These are phyloP conservation scores for Aurantiochytrium sp. DNA, from an alignment of 108 stramenopile species.

Conservation along the genomic window DNA sequence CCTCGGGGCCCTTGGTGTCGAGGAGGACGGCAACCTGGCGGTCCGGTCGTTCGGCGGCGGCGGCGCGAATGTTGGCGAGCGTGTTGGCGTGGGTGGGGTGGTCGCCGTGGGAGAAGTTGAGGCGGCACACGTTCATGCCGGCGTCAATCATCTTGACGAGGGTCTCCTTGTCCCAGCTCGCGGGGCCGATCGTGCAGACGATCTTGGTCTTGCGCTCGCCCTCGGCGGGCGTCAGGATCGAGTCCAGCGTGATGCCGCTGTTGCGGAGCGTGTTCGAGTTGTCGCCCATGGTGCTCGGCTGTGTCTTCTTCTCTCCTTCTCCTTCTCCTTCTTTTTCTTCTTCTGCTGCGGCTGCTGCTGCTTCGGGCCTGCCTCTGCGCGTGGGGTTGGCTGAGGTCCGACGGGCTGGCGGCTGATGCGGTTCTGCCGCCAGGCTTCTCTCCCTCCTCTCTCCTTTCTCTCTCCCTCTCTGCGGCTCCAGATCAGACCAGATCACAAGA, in stretches of 20 bases:
- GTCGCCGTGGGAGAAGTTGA: conserved; percentile 78
- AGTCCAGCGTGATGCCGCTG: conserved; percentile 2
- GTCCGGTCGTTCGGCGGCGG: conserved; percentile 17
- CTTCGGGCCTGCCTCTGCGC: too few species aligned
- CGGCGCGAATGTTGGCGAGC: conserved; percentile 51
- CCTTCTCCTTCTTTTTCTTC: background rate
- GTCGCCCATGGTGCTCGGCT: background rate
- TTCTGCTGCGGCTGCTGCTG: too few species aligned
- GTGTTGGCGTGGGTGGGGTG: conserved; percentile 42
- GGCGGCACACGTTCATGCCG: conserved; percentile 79
- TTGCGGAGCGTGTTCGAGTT: background rate
- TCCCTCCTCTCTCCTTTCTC: background rate
- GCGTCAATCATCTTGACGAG: conserved; percentile 48
- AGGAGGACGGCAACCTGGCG: conserved; percentile 69
- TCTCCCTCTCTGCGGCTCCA: background rate
- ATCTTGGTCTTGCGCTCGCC: conserved; percentile 60
- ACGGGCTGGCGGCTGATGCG: too few species aligned
- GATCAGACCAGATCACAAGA: too few species aligned
- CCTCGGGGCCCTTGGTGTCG: conserved; percentile 89
- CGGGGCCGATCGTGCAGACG: conserved; percentile 85
- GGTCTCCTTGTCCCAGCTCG: conserved; percentile 60
- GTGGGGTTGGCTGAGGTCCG: too few species aligned
- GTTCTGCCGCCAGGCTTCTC: too few species aligned
- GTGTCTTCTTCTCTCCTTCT: background rate
- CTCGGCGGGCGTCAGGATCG: background rate